Percentiles rank a stretch among this genome's conserved stretches.
phyloP scores from a whole-genome alignment of 768 basidiomycete genomes.

The Hirschioporus abietinus region DNA sequence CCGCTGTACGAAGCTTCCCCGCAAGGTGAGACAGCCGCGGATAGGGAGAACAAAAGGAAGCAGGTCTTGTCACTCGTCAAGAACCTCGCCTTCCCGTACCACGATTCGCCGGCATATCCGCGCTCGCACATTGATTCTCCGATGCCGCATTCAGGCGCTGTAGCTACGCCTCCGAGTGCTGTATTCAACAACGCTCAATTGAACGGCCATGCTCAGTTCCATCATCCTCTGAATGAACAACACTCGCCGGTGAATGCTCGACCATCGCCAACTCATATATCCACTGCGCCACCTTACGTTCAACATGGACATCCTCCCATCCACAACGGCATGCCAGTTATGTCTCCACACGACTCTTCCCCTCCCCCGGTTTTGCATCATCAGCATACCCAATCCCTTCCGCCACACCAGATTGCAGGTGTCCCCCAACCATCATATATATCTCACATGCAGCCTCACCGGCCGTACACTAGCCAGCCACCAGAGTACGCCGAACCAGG shows the following conservation, averaged over 20 bases:
- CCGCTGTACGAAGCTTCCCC: slow-evolving; percentile 71
- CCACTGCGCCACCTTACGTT: not conserved
- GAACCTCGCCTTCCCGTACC: slow-evolving; percentile 76
- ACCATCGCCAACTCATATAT: not conserved
- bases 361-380: not conserved
- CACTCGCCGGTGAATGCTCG: not conserved
- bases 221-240: not conserved
- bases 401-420: not conserved
- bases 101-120: slow-evolving; percentile 56
- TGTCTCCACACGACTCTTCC: not conserved
- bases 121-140: slow-evolving; percentile 45
- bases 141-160: slow-evolving; percentile 34
- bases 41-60: slow-evolving; percentile 54
- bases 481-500: not conserved
- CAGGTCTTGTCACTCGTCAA: slow-evolving; percentile 61
- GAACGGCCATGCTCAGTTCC: not conserved
- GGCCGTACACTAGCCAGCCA: not conserved
- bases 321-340: not conserved
- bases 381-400: not conserved
- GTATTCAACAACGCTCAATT: slow-evolving; percentile 1
- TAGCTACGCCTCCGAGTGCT: slow-evolving; percentile 9
- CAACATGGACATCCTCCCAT: not conserved
- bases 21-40: slow-evolving; percentile 42
- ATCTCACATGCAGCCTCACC: not conserved
- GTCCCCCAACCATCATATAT: not conserved